A percentile compares a stretch with the other conserved stretches of the same genome.
phyloP scores from a whole-genome alignment of 2,329 filamentous ascomycete species.

The Ophiostoma tasmaniense region DNA sequence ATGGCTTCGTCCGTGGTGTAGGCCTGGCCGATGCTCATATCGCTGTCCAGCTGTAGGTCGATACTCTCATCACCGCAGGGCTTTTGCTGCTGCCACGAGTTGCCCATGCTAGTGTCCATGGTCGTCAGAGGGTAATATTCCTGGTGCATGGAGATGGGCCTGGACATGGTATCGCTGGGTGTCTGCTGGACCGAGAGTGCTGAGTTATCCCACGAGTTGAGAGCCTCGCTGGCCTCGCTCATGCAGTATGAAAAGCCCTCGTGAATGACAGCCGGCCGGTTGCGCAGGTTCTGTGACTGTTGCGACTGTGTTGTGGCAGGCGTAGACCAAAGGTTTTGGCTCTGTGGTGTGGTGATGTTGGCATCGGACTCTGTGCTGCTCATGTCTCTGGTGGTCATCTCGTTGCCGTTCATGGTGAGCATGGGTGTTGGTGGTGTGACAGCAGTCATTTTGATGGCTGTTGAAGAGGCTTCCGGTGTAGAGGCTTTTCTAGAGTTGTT shows the following conservation, averaged over 20 bases:
- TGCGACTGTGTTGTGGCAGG: constrained; percentile 29
- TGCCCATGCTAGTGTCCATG: constrained; percentile 35
- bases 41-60: constrained; percentile 49
- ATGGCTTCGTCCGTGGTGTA: constrained; percentile 56
- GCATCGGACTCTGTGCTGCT: constrained; percentile 33
- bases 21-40: constrained; percentile 53
- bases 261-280: constrained; percentile 51
- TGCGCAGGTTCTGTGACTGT: constrained; percentile 38
- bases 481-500: constrained; percentile 2
- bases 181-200: constrained; percentile 43
- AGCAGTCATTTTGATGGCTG: constrained; percentile 29
- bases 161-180: constrained; percentile 41
- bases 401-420: constrained; percentile 25
- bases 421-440: constrained; percentile 35
- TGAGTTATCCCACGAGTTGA: constrained; percentile 51
- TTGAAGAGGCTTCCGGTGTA: background rate
- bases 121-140: constrained; percentile 46
- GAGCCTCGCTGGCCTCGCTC: constrained; percentile 42
- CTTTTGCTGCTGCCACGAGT: constrained; percentile 44
- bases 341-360: constrained; percentile 26
- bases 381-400: constrained; percentile 45
- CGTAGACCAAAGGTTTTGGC: constrained; percentile 43
- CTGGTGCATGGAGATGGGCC: constrained; percentile 50
- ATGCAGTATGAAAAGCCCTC: constrained; percentile 54
- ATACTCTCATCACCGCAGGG: constrained; percentile 44